Evolutionary conservation across 2,329 filamentous ascomycete species (phyloP), one percentile per base, ranked within the genome.

Genomic region (Juglanconis oblonga): DNA sequence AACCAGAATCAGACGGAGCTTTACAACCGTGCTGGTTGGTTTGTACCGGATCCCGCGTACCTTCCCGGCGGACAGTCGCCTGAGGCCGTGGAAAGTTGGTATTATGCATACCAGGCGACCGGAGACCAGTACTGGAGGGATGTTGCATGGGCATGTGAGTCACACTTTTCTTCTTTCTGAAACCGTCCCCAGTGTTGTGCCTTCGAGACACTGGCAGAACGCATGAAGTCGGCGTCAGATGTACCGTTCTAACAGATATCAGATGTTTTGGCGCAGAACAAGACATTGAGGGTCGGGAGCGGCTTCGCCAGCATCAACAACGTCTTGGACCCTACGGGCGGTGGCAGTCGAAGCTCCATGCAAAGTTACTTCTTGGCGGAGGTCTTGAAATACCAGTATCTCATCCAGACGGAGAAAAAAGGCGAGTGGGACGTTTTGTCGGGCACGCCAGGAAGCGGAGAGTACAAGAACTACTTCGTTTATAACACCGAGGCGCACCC

Each of bases 41-140:
- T 53, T 42, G 38, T 58, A 31, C 45, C 56, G 13, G 42, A 45
- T n/a, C 32, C 33, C 24, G 51, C 32, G 6, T 53, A 35, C 5
- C 24, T 45, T 2, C 29, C 52, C 3, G 56, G 56, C 17, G 56
- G 49, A 13, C 49, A 58, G 33, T 38, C 49, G 8, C 42, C 47
- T 17, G 56, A 51, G 31, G 48, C 48, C 48, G 48, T 51, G 48
- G 48, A 58, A 42, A 58, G 56, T 24, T 58, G 56, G 56, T 58
- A 53, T 7, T 53, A 58, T 53, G 50, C 56, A 2, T 58, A 53
- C 17, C 56, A 53, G 33, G 32, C 40, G 11, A 58, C 56, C 10
- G 56, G 38, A 5, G 56, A 53, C 33, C 33, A 45, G 24, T 13
- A 44, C 2, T 58, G 56, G 56, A 31, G 52, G 1, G 51, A 50